Evolutionary conservation across 768 basidiomycete species (phyloP), one percentile per base, ranked within the genome.

Genomic region (Asterophora lycoperdoides): DNA sequence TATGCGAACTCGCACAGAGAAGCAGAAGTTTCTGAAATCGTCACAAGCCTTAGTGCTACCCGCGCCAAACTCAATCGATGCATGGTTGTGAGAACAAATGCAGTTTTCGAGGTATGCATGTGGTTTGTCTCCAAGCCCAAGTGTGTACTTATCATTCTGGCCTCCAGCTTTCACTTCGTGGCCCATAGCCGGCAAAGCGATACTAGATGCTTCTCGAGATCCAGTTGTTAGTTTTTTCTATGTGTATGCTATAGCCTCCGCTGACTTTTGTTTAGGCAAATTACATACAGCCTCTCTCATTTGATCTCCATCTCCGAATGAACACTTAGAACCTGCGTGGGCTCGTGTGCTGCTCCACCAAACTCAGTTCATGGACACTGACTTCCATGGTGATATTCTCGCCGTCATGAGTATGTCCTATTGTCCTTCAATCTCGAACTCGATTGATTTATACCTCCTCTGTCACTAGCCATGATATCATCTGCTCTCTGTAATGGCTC

Each of bases 301-400:
- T 64, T 94, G 6, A 74, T 84, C 68, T 88, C 86, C 6, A 78
- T 89, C 10, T 66, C 89, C 8, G 77, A n/a, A n/a, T n/a, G n/a
- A 80, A 37, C 79, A 83, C 51, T 71, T 93, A 41, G 86, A 91
- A 41, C 80, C 81, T 2, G 74, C 81, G 9, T 94, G 92, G 91
- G 73, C 84, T 1, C 73, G 75, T 9, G 90, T 90, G 0, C 81
- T 93, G 54, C 73, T 93, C 14, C 76, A 77, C 15, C 70, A 89
- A 28, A 88, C 89, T 0, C 73, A 88, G 9, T 77, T 94, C 51
- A 69, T 83, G 30, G 89, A 93, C 60, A 74, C 84, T 0, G 80
- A 83, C 54, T 93, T 93, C 56, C 83, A 93, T 53, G 92, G 91
- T 1, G 90, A 93, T 48, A 74, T 91, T 6, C 72, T 93, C 3